Evolutionary conservation across 331 rosid genomes (phyloP).

Genomic region (Quercus lobata): DNA sequence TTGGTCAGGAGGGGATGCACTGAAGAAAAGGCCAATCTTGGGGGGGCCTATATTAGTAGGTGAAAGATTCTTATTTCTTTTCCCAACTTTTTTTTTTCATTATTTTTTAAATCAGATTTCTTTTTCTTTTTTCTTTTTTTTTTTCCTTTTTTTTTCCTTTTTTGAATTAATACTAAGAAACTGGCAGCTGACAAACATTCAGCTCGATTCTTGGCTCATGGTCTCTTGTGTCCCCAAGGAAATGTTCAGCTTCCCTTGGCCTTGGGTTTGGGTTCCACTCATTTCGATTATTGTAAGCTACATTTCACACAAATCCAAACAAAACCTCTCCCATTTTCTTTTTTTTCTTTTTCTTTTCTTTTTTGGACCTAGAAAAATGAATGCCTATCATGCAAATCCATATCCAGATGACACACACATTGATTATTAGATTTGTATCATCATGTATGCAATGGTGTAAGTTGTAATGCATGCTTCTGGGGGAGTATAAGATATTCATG

Average conservation of each 20-base stretch:
- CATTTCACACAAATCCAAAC: not conserved
- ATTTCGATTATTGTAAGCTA: not conserved
- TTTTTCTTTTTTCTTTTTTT: not conserved
- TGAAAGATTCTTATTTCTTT: not conserved
- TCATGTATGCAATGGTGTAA: too few species aligned
- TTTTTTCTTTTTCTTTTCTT: not conserved
- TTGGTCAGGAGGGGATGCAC: too few species aligned
- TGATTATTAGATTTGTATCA: too few species aligned
- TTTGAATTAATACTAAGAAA: not conserved
- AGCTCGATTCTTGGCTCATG: constrained; percentile 40
- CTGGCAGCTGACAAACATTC: constrained; percentile 31
- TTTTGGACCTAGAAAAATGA: not conserved
- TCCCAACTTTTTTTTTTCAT: not conserved
- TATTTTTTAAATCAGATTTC: not conserved
- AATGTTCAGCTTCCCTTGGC: constrained; percentile 1
- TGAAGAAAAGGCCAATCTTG: too few species aligned
- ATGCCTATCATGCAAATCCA: not conserved
- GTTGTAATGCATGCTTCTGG: too few species aligned
- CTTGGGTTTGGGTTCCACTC: not conserved
- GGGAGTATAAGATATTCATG: too few species aligned
- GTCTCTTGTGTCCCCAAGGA: constrained; percentile 20
- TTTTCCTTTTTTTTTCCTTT: not conserved
- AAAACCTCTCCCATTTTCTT: not conserved
- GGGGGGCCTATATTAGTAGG: not conserved
- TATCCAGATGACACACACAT: too few species aligned